Conservation (phyloP, 768 basidiomycete species). For the Crucibulum laeve region DNA sequence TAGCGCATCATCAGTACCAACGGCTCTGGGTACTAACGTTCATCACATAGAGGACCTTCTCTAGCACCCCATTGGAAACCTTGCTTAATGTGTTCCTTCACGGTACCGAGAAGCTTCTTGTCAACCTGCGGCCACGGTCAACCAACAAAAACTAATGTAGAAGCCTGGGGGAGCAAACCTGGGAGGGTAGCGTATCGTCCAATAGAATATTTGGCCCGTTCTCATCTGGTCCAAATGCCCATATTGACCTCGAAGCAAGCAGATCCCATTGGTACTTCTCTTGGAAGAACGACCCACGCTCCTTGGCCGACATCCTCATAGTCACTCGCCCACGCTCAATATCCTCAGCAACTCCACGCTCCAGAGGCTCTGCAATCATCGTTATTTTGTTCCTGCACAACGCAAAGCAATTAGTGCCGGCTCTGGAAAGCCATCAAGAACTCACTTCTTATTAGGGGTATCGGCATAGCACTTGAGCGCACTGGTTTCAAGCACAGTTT, state of each 20-base stretch:
- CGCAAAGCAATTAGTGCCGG: conserved; percentile 4
- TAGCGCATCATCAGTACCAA: neutral
- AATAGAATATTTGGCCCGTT: conserved; percentile 89
- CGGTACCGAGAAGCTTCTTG: conserved; percentile 84
- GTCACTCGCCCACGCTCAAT: conserved; percentile 90
- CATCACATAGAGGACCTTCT: conserved; percentile 96
- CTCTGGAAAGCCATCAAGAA: conserved; percentile 7
- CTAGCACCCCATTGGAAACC: conserved; percentile 99
- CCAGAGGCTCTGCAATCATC: conserved; percentile 98
- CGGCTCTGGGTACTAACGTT: conserved; percentile 69
- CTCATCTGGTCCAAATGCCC: conserved; percentile 99
- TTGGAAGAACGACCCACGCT: conserved; percentile 93
- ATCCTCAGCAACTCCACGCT: conserved; percentile 93
- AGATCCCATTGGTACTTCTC: conserved; percentile 98
- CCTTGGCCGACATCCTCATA: conserved; percentile 94
- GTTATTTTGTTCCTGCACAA: conserved; percentile 87
- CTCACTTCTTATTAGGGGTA: conserved; percentile 97
- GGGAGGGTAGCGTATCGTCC: conserved; percentile 94
- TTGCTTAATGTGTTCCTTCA: conserved; percentile 95
- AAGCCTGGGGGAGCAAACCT: conserved; percentile 40
- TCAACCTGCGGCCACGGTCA: conserved; percentile 58
- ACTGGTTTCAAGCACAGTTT: conserved; percentile 96
- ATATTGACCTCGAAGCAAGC: conserved; percentile 95
- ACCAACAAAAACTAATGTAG: neutral
- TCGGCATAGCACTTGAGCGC: conserved; percentile 99